Evolutionary conservation across 306 rosid genomes (phyloP).

Genomic region (Quillaja saponaria): DNA sequence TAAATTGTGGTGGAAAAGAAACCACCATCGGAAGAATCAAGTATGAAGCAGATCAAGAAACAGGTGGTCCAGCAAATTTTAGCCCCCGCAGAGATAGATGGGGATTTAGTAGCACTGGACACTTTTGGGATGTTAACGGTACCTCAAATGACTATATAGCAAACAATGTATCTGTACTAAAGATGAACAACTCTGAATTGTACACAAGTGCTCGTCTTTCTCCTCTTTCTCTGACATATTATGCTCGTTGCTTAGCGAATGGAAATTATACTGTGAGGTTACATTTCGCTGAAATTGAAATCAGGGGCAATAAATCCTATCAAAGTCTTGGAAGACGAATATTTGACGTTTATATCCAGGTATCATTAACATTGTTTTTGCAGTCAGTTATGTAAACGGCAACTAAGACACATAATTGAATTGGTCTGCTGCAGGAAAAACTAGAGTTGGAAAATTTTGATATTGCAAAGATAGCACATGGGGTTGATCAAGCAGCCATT

Average conservation of each 20-base stretch:
- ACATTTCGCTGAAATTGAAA: slow-evolving; percentile 56
- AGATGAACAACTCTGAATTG: slow-evolving; percentile 38
- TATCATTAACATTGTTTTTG: slow-evolving; percentile 24
- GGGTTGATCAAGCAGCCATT: slow-evolving; percentile 41
- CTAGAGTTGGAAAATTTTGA: slow-evolving; percentile 47
- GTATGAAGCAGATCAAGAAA: slow-evolving; percentile 45
- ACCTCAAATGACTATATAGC: slow-evolving; percentile 31
- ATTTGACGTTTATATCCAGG: slow-evolving; percentile 69
- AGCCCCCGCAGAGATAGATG: slow-evolving; percentile 22
- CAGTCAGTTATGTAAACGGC: slow-evolving; percentile 12
- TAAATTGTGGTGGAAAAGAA: slow-evolving; percentile 65
- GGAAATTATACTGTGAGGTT: slow-evolving; percentile 59
- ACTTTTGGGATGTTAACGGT: slow-evolving; percentile 41
- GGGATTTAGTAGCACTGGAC: slow-evolving; percentile 65
- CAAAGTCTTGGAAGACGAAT: slow-evolving; percentile 54
- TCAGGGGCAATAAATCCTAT: slow-evolving; percentile 51
- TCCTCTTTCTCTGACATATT: slow-evolving; percentile 58
- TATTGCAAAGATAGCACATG: slow-evolving; percentile 45
- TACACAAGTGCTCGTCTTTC: slow-evolving; percentile 52
- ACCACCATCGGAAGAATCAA: slow-evolving; percentile 35
- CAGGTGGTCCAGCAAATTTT: slow-evolving; percentile 51
- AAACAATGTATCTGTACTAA: slow-evolving; percentile 24
- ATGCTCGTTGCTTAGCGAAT: slow-evolving; percentile 63
- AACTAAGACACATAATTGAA: slow-evolving; percentile 19
- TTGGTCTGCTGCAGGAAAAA: slow-evolving; percentile 39